Base-by-base conservation (phyloP, 148 eudicot genomes). In the Polygonum aviculare region DNA sequence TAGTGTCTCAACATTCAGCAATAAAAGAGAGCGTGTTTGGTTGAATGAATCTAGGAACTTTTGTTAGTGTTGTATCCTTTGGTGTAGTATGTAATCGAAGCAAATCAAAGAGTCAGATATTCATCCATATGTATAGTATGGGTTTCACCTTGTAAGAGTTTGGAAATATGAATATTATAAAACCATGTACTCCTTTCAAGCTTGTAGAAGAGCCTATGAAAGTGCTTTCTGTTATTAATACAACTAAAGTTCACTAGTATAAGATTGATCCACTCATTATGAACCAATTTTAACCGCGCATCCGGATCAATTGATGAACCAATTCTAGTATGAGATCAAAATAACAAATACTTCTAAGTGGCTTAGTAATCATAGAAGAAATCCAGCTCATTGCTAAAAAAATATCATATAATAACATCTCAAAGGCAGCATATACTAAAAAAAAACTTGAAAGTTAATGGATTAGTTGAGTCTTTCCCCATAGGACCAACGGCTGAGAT, bases 21-120 rank as follows among this genome's bases (percentile, higher is more conserved):
- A 51, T 51, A 51, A 51, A 51, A 48, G 45, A 48, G 51, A 2
- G n/a, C 18, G 16, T 22, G 72, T 67, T 16, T 38, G 72, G 72
- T 15, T 67, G 72, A 36, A 38, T 15, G 72, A 67, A 67, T 67
- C 21, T 67, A 67, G 72, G 45, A 35, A 3, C 69, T 60, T 60
- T 26, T 26, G 12, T 60, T 15, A 67, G 72, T 12, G 16, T 35
- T 35, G 67, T 60, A 19, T 8, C 12, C 5, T 65, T 65, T 65
- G 71, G 41, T 65, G 7, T 33, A 35, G 7, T 33, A 35, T 33
- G 71, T 65, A 36, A n/a, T 65, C n/a, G 19, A 35, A 65, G 69
- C 15, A 16, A 60, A 60, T 3, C 69, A 60, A 31, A 3, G 38
- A 22, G 71, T 2, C 71, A 35, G 15, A 33, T 65, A 12, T 65